Percentiles rank a stretch among this genome's conserved stretches.
These are phyloP conservation scores for Neonectria coccinea DNA, from an alignment of 2,329 filamentous ascomycete species.

Conservation along the genomic window DNA sequence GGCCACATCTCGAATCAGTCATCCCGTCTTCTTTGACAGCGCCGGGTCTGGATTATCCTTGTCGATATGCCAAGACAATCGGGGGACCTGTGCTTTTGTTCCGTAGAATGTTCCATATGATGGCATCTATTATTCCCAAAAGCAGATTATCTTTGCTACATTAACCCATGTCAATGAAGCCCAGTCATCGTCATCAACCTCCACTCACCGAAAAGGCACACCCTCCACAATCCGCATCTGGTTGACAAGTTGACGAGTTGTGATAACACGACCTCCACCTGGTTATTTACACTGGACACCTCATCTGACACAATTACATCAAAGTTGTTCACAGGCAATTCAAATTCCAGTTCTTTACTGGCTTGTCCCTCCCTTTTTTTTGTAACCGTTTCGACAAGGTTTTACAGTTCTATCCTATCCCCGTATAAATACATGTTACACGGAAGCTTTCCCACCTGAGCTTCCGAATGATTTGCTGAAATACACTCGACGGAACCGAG, in stretches of 20 bases:
- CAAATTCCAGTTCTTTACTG: not conserved
- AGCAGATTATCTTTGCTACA: not conserved
- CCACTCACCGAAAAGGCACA: too few relatives aligned
- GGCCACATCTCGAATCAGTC: slow-evolving; percentile 10
- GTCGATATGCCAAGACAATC: not conserved
- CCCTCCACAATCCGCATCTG: not conserved
- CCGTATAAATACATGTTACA: slow-evolving; percentile 46
- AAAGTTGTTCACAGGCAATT: not conserved
- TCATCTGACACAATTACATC: not conserved
- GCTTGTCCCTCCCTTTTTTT: slow-evolving; percentile 11
- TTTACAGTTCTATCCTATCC: slow-evolving; percentile 47
- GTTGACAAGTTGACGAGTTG: not conserved
- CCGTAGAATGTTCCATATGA: not conserved
- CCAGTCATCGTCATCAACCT: too few relatives aligned
- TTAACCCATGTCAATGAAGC: too few relatives aligned
- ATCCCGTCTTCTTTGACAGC: not conserved
- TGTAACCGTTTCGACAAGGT: slow-evolving; percentile 24
- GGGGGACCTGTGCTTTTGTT: not conserved
- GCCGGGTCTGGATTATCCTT: not conserved
- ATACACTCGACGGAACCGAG: slow-evolving; percentile 42
- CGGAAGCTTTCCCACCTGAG: slow-evolving; percentile 27
- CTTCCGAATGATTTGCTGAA: slow-evolving; percentile 39
- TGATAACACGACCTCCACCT: not conserved
- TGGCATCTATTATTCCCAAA: not conserved
- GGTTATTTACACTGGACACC: not conserved